phyloP scores from a whole-genome alignment of 1,284 basidiomycete genomes.

The Cryptococcus neoformans region DNA sequence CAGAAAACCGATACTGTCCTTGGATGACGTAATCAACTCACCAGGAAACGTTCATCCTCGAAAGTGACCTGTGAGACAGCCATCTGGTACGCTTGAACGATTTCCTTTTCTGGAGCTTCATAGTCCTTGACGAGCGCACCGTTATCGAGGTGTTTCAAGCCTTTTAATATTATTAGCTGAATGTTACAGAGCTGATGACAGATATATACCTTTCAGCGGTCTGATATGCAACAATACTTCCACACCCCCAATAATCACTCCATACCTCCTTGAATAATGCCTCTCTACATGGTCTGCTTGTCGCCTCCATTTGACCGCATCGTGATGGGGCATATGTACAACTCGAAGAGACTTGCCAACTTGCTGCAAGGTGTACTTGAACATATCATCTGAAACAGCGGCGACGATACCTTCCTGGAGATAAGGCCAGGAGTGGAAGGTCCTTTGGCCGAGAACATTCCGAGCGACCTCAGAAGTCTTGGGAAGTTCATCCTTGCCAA shows the following conservation, averaged over 20 bases:
- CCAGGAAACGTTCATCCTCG: constrained; percentile 86
- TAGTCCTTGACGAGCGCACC: constrained; percentile 96
- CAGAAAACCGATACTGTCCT: neutral
- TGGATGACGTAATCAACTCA: constrained; percentile 45
- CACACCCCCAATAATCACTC: constrained; percentile 77
- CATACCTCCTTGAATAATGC: constrained; percentile 83
- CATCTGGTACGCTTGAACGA: constrained; percentile 82
- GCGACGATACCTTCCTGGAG: constrained; percentile 86
- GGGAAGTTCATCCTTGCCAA: constrained; percentile 66
- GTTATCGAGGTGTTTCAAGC: constrained; percentile 80
- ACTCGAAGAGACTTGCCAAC: constrained; percentile 59
- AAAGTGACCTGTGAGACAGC: constrained; percentile 70
- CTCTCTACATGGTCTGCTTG: constrained; percentile 78
- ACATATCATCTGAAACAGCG: constrained; percentile 80
- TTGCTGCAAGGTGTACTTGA: constrained; percentile 74
- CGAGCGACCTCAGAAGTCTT: constrained; percentile 72
- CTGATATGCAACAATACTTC: constrained; percentile 78
- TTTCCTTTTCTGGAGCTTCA: constrained; percentile 74
- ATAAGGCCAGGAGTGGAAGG: constrained; percentile 91
- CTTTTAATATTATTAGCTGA: constrained; percentile 47
- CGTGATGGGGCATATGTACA: constrained; percentile 68
- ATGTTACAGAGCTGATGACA: neutral
- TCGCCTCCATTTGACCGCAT: constrained; percentile 66
- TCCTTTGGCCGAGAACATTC: constrained; percentile 70
- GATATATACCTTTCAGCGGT: constrained; percentile 70